These are phyloP conservation scores for Microdochium trichocladiopsis DNA, from an alignment of 2,329 filamentous ascomycete genomes.

Conservation along the genomic window DNA sequence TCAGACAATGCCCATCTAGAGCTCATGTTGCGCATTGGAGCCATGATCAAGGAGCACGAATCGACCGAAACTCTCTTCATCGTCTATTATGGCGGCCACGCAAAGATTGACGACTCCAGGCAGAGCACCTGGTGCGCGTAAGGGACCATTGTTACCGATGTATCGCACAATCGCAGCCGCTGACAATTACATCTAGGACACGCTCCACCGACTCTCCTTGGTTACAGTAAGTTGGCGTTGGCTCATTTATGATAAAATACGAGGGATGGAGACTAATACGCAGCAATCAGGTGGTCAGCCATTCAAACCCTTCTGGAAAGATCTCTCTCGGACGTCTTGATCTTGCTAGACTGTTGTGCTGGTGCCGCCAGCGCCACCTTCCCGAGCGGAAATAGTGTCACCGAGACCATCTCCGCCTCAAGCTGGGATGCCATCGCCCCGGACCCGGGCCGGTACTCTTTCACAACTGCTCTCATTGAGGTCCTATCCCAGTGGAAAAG, in stretches of 20 bases:
- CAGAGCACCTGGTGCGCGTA: conserved; percentile 56
- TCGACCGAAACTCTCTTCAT: conserved; percentile 48
- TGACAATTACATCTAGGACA: conserved; percentile 26
- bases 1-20: conserved; percentile 52
- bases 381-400: conserved; percentile 50
- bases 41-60: conserved; percentile 50
- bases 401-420: conserved; percentile 54
- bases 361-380: conserved; percentile 54
- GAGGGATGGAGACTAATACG: not conserved
- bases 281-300: conserved; percentile 43
- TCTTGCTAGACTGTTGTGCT: conserved; percentile 52
- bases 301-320: conserved; percentile 53
- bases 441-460: conserved; percentile 51
- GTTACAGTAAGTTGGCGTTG: conserved; percentile 36
- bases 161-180: conserved; percentile 2
- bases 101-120: conserved; percentile 50
- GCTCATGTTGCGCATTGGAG: conserved; percentile 48
- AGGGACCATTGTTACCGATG: conserved; percentile 17
- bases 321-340: conserved; percentile 49
- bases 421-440: conserved; percentile 56
- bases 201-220: conserved; percentile 44
- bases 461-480: conserved; percentile 52
- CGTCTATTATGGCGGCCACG: conserved; percentile 54
- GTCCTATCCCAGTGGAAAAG: conserved; percentile 50
- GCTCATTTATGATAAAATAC: not conserved